Percentiles rank a stretch among this genome's conserved stretches.
These are phyloP conservation scores for Trichoderma atrobrunneum DNA, from an alignment of 2,329 filamentous ascomycete species.

Conservation along the genomic window DNA sequence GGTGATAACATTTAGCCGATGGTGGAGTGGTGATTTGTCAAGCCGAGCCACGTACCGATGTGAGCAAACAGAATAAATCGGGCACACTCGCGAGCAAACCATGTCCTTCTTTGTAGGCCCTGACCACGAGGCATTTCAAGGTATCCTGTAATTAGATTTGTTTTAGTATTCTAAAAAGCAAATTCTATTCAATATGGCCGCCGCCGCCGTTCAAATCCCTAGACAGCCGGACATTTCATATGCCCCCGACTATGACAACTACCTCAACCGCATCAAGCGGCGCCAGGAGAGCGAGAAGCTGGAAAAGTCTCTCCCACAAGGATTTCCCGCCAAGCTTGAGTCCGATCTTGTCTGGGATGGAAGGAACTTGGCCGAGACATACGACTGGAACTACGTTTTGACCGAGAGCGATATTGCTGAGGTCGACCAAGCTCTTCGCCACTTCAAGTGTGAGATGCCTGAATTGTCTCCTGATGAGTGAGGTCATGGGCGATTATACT, in stretches of 20 bases:
- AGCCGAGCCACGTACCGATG: not conserved
- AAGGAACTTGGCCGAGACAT: constrained; percentile 43
- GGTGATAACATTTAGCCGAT: not conserved
- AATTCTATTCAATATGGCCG: constrained; percentile 42
- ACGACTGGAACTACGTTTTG: constrained; percentile 54
- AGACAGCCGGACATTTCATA: constrained; percentile 60
- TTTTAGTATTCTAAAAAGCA: not conserved
- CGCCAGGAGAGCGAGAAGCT: constrained; percentile 42
- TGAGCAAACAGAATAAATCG: not conserved
- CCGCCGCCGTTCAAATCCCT: constrained; percentile 39
- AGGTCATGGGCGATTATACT: not conserved
- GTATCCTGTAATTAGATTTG: not conserved
- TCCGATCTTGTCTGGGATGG: constrained; percentile 59
- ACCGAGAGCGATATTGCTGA: constrained; percentile 47
- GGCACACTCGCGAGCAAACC: not conserved
- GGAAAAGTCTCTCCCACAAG: constrained; percentile 42
- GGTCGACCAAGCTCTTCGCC: constrained; percentile 41
- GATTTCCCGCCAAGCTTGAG: constrained; percentile 48
- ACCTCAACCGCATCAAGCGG: constrained; percentile 46
- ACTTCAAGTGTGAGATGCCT: constrained; percentile 40
- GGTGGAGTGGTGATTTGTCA: constrained; percentile 1
- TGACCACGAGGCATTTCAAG: not conserved
- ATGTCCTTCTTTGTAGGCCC: not conserved
- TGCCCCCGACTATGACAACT: constrained; percentile 52
- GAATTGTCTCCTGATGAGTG: not conserved